phyloP scores from a whole-genome alignment of 306 rosid genomes.

The Ceratonia siliqua region DNA sequence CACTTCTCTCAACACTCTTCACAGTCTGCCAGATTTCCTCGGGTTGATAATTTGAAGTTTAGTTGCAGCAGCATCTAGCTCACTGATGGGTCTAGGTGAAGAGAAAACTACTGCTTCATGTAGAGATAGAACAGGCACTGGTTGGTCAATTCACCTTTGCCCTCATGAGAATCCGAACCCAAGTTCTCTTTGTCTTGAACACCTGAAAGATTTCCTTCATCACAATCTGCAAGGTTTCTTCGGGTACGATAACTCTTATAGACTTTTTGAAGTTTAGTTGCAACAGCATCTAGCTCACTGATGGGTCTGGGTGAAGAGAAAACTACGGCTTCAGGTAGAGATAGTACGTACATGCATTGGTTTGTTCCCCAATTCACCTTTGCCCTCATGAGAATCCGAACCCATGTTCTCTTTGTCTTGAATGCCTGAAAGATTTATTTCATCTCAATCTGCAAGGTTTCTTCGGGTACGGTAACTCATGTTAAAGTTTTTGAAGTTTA shows the following conservation, averaged over 20 bases:
- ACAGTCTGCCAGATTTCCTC: conserved; percentile 96
- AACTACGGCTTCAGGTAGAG: conserved; percentile 53
- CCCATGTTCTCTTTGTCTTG: conserved; percentile 28
- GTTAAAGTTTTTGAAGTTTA: conserved; percentile 75
- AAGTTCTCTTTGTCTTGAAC: conserved; percentile 33
- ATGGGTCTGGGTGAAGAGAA: conserved; percentile 64
- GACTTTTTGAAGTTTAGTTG: conserved; percentile 75
- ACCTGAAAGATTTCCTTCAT: conserved; percentile 53
- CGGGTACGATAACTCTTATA: conserved; percentile 89
- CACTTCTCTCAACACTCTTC: too few relatives aligned
- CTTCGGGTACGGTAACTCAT: conserved; percentile 89
- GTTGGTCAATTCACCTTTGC: conserved; percentile 39
- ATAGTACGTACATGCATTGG: conserved; percentile 46
- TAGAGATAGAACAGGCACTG: conserved; percentile 63
- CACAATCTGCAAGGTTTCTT: conserved; percentile 95
- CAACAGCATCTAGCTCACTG: conserved; percentile 80
- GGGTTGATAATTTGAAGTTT: conserved; percentile 87
- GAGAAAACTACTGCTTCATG: conserved; percentile 56
- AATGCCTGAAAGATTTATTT: conserved; percentile 46
- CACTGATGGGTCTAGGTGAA: conserved; percentile 73
- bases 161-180: conserved; percentile 7
- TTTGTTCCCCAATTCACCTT: conserved; percentile 36
- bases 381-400: conserved; percentile 1
- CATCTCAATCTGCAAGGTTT: conserved; percentile 95
- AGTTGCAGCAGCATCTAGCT: conserved; percentile 90